Evolutionary conservation across 441 rosid genomes (phyloP).

Genomic region (Biscutella laevigata): DNA sequence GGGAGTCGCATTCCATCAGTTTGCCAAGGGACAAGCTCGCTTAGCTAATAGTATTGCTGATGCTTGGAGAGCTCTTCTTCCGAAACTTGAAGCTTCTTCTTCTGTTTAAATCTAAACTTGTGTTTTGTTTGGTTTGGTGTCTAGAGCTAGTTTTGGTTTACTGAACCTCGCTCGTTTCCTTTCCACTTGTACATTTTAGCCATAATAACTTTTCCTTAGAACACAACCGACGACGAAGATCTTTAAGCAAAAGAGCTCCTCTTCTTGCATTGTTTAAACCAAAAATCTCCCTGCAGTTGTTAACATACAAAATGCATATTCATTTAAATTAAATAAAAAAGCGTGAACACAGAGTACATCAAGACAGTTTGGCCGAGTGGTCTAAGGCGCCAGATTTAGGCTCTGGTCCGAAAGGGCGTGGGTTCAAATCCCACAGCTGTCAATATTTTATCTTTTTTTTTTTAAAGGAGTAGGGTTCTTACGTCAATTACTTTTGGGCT

Average conservation of each 20-base stretch:
- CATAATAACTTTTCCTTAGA: no score
- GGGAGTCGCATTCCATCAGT: constrained; percentile 86
- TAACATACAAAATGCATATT: no score
- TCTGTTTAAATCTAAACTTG: constrained; percentile 5
- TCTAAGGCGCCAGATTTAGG: constrained; percentile 99
- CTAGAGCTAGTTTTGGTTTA: not conserved
- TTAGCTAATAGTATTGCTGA: constrained; percentile 75
- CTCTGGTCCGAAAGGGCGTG: constrained; percentile 99
- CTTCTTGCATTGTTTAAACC: no score
- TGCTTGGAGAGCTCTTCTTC: constrained; percentile 96
- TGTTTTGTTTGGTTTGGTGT: constrained; percentile 1
- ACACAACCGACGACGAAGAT: no score
- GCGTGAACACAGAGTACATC: accelerated
- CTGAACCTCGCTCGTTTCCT: constrained; percentile 9
- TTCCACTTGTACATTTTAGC: no score
- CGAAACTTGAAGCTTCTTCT: constrained; percentile 66
- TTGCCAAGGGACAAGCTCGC: constrained; percentile 89
- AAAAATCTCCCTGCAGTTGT: no score
- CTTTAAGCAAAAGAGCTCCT: no score
- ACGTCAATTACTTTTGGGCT: no score
- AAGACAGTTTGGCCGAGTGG: constrained; percentile 37
- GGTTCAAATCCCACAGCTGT: constrained; percentile 91
- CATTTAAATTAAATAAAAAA: not conserved
- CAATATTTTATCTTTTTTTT: not conserved
- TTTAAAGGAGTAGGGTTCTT: no score